Base-by-base conservation (phyloP, 768 basidiomycete genomes). In the Rhizopogon vulgaris region DNA sequence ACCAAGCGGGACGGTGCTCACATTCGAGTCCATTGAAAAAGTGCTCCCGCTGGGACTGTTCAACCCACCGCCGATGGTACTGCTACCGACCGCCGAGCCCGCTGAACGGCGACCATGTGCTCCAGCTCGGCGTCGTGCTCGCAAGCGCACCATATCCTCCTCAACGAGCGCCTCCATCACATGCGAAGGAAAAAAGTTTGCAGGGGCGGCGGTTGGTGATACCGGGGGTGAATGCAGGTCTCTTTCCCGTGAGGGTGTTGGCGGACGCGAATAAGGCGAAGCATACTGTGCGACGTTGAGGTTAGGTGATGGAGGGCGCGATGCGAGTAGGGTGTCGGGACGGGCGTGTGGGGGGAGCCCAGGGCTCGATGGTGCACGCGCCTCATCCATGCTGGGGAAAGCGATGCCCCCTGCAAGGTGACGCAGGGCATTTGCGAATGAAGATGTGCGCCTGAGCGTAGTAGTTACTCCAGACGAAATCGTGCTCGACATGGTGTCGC, bases 61-160 rank as follows among this genome's bases (percentile, higher is more conserved):
- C 48, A 81, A 65, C 15, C 75, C 72, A 22, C 76, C 73, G 14
- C 70, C 52, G 56, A 70, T 18, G 54, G 69, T 64, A 54, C 74
- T 61, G 58, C 65, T 60, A 46, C 45, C 45, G 9, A 6, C 30
- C 8, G 18, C 45, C 2, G 32, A 34, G 50, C 73, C 62, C 59
- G 73, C 71, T 41, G 73, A 59, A 65, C 75, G 67, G 55, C 77
- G 70, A 34, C 71, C 62, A 43, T 79, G 70, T n/a, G 60, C 51
- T 22, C 64, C 56, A 1, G 70, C 58, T 37, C 73, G 72, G 4
- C 87, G 73, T 22, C 91, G 78, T 30, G 90, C 85, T 18, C 85
- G 74, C 36, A 97, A 63, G 4, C 95, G 81, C 54, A 95, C 91
- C 87, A 95, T 90, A 60, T 98, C 95, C 62, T 95, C 93, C 60